These are phyloP conservation scores for Ophiocordyceps australis DNA, from an alignment of 2,329 filamentous ascomycete species.

Conservation along the genomic window DNA sequence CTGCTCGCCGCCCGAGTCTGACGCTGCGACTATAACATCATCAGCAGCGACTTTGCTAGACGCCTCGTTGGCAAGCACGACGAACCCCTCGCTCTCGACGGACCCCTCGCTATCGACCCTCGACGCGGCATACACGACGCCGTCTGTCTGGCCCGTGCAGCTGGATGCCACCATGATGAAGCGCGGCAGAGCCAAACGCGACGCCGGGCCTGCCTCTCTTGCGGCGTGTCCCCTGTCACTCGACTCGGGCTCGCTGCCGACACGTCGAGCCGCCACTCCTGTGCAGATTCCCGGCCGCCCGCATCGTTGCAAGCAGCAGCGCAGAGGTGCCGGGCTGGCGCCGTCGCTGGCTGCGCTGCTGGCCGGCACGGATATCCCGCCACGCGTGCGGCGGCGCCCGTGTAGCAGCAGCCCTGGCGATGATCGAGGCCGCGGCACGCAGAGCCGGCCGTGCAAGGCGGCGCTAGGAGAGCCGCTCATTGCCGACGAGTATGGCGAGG, in stretches of 20 bases:
- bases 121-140: neutral
- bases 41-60: too few species aligned
- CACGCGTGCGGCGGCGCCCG: slow-evolving; percentile 14
- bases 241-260: neutral
- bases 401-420: slow-evolving; percentile 5
- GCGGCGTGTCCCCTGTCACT: slow-evolving; percentile 7
- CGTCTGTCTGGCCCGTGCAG: too few species aligned
- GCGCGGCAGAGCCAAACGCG: slow-evolving; percentile 12
- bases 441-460: too few species aligned
- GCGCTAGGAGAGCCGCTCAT: neutral
- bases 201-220: slow-evolving; percentile 7
- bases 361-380: slow-evolving; percentile 42
- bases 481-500: neutral
- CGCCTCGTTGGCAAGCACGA: neutral
- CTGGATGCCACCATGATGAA: slow-evolving; percentile 15
- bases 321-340: slow-evolving; percentile 23
- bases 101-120: neutral
- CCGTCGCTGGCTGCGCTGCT: slow-evolving; percentile 42
- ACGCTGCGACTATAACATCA: too few species aligned
- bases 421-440: too few species aligned
- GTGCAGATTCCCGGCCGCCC: slow-evolving; percentile 33
- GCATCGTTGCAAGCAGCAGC: slow-evolving; percentile 15
- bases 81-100: neutral
- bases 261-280: slow-evolving; percentile 21
- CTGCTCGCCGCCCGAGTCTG: too few species aligned